phyloP scores from a whole-genome alignment of 2,329 filamentous ascomycete genomes.

The Aphanoascus verrucosus region DNA sequence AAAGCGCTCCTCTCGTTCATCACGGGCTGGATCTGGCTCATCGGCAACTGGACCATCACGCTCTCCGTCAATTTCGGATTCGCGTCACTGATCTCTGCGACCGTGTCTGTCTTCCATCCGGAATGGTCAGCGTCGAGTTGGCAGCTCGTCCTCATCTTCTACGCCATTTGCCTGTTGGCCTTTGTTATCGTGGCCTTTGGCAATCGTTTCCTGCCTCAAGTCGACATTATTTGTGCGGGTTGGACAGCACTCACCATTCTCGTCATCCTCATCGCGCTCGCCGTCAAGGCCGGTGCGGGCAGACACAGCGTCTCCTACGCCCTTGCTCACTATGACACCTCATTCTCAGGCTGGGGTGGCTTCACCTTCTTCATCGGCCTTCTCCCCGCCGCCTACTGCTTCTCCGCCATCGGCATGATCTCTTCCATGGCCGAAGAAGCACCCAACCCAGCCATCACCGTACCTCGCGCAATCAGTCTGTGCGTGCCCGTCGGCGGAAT shows the following conservation, averaged over 20 bases:
- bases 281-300: slow-evolving; percentile 44
- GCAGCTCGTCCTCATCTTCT: slow-evolving; percentile 62
- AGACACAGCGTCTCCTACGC: slow-evolving; percentile 42
- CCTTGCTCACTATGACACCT: slow-evolving; percentile 12
- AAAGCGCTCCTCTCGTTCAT: slow-evolving; percentile 43
- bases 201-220: slow-evolving; percentile 55
- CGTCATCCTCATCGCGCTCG: slow-evolving; percentile 47
- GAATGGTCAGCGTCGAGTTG: slow-evolving; percentile 31
- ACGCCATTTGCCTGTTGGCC: slow-evolving; percentile 54
- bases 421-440: slow-evolving; percentile 54
- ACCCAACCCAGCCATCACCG: slow-evolving; percentile 41
- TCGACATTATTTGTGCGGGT: slow-evolving; percentile 42
- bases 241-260: slow-evolving; percentile 49
- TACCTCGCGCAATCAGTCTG: slow-evolving; percentile 41
- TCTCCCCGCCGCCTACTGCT: slow-evolving; percentile 48
- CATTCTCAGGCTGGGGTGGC: slow-evolving; percentile 29
- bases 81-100: slow-evolving; percentile 36
- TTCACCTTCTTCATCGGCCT: slow-evolving; percentile 56
- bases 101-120: slow-evolving; percentile 26
- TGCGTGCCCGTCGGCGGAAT: slow-evolving; percentile 38
- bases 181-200: slow-evolving; percentile 56
- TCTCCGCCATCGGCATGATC: slow-evolving; percentile 53
- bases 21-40: slow-evolving; percentile 45
- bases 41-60: slow-evolving; percentile 45
- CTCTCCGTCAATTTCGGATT: slow-evolving; percentile 43